phyloP scores from a whole-genome alignment of 164 flowering plant genomes.

The Piper longum region DNA sequence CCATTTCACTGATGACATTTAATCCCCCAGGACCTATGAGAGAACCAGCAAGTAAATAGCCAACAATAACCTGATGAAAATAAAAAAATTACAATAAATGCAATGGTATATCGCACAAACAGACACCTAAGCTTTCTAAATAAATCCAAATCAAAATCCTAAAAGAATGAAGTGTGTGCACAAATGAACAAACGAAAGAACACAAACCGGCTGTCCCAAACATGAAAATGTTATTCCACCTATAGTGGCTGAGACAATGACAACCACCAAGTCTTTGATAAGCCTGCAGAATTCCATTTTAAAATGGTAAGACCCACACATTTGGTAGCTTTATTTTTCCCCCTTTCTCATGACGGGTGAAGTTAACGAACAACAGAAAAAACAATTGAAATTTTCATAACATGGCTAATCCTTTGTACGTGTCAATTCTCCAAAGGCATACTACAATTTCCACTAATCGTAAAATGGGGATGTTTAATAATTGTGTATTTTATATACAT shows the following conservation, averaged over 20 bases:
- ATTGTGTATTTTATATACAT: too few relatives aligned
- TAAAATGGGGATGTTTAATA: too few relatives aligned
- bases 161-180: neutral
- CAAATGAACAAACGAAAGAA: neutral
- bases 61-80: slow-evolving; percentile 12
- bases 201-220: slow-evolving; percentile 90
- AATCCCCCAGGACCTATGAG: slow-evolving; percentile 94
- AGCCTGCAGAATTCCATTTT: slow-evolving; percentile 36
- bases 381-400: too few relatives aligned
- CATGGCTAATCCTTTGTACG: too few relatives aligned
- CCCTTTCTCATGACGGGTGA: neutral
- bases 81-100: neutral
- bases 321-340: neutral
- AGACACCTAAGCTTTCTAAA: neutral
- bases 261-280: slow-evolving; percentile 87
- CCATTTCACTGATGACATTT: slow-evolving; percentile 76
- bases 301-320: neutral
- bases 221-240: slow-evolving; percentile 90
- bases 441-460: too few relatives aligned
- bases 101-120: neutral
- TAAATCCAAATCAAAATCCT: neutral
- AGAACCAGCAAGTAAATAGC: slow-evolving; percentile 46
- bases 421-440: too few relatives aligned
- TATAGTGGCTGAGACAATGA: slow-evolving; percentile 90
- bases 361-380: too few relatives aligned